These are phyloP conservation scores for Candida ficus DNA, from an alignment of 805 yeast species.

Conservation along the genomic window DNA sequence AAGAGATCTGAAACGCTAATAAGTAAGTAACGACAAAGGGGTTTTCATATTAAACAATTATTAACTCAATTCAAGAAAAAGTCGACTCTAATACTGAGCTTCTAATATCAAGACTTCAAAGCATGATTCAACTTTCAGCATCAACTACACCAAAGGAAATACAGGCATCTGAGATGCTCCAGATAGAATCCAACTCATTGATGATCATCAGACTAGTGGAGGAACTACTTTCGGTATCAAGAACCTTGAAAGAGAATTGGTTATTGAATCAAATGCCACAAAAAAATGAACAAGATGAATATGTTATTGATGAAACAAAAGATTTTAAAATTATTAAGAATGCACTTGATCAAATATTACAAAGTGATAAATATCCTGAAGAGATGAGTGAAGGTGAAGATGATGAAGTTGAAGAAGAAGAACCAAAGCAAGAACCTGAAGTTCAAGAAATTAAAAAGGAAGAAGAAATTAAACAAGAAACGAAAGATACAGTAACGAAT, in stretches of 20 bases:
- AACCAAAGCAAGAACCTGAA: neutral
- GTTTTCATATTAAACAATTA: too few species aligned
- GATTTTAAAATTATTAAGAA: conserved; percentile 8
- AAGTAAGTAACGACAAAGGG: conserved; percentile 24
- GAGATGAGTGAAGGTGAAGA: conserved; percentile 11
- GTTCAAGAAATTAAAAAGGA: neutral
- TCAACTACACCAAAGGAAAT: conserved; percentile 29
- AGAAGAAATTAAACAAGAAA: conserved; percentile 2
- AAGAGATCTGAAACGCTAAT: conserved; percentile 37
- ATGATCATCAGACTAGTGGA: conserved; percentile 47
- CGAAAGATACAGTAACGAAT: neutral
- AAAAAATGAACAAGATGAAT: neutral
- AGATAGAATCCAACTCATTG: conserved; percentile 50
- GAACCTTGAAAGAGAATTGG: conserved; percentile 51
- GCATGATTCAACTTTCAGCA: conserved; percentile 43
- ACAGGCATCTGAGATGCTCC: conserved; percentile 46
- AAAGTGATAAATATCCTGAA: conserved; percentile 8
- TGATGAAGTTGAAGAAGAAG: conserved; percentile 6
- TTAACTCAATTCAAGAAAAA: conserved; percentile 27
- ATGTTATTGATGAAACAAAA: conserved; percentile 5
- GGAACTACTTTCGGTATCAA: conserved; percentile 44
- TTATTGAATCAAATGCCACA: conserved; percentile 47
- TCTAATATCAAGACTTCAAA: conserved; percentile 46
- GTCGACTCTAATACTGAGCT: conserved; percentile 48
- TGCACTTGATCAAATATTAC: conserved; percentile 9